Evolutionary conservation across 2,329 filamentous ascomycete genomes (phyloP).

Genomic region (Hymenoscyphus infarciens): DNA sequence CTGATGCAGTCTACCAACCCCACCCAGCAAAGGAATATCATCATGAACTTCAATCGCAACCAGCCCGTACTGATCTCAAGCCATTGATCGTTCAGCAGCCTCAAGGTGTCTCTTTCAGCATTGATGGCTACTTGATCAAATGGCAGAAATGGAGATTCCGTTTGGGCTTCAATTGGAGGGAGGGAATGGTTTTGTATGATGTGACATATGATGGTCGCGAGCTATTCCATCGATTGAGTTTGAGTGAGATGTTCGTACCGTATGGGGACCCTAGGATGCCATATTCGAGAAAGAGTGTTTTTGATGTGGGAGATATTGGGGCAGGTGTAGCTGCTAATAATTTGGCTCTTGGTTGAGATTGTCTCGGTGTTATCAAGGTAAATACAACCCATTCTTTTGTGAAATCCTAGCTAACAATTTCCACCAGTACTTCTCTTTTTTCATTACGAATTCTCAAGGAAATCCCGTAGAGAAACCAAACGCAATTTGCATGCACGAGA

Average conservation of each 20-base stretch:
- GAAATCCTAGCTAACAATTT: not conserved
- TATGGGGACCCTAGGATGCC: slow-evolving; percentile 61
- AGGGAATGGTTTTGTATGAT: slow-evolving; percentile 60
- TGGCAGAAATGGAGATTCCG: slow-evolving; percentile 62
- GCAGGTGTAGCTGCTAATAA: slow-evolving; percentile 65
- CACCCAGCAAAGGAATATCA: slow-evolving; percentile 26
- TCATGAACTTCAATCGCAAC: slow-evolving; percentile 25
- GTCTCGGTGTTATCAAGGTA: slow-evolving; percentile 61
- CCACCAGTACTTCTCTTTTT: slow-evolving; percentile 50
- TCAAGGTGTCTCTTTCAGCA: slow-evolving; percentile 57
- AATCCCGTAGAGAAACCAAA: slow-evolving; percentile 53
- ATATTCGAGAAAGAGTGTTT: slow-evolving; percentile 64
- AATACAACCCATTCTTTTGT: not conserved
- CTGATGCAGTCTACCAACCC: slow-evolving; percentile 19
- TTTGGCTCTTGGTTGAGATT: slow-evolving; percentile 64
- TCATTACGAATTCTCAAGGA: slow-evolving; percentile 50
- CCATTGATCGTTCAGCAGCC: slow-evolving; percentile 61
- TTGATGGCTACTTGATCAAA: slow-evolving; percentile 40
- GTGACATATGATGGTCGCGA: slow-evolving; percentile 56
- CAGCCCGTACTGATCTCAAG: slow-evolving; percentile 47
- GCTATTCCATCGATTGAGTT: slow-evolving; percentile 54
- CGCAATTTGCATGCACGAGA: slow-evolving; percentile 65
- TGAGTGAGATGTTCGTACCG: slow-evolving; percentile 61
- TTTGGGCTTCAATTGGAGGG: slow-evolving; percentile 57
- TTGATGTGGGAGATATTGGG: slow-evolving; percentile 66